phyloP scores from a whole-genome alignment of 1,139 yeast genomes.

The Ogataea hybrid region DNA sequence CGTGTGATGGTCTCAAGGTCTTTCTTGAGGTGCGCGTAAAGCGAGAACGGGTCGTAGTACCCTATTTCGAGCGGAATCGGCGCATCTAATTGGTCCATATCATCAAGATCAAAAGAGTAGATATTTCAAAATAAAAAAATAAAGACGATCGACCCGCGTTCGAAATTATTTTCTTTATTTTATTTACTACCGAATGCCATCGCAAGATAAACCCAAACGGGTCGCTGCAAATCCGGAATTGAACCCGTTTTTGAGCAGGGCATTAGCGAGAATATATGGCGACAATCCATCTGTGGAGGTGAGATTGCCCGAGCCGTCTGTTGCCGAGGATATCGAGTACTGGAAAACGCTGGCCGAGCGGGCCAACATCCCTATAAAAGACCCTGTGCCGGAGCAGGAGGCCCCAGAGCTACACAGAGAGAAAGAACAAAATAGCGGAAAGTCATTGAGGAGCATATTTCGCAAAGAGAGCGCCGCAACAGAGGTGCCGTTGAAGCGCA shows the following conservation, averaged over 20 bases:
- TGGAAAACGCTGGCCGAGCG: slow-evolving; percentile 28
- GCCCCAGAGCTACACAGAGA: not conserved
- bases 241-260: slow-evolving; percentile 22
- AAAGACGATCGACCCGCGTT: slow-evolving; percentile 6
- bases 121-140: not conserved
- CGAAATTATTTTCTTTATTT: slow-evolving; percentile 1
- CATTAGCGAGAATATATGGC: slow-evolving; percentile 21
- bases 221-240: slow-evolving; percentile 8
- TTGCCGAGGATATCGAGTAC: slow-evolving; percentile 21
- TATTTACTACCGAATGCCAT: not conserved
- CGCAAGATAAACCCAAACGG: slow-evolving; percentile 4
- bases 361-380: slow-evolving; percentile 25
- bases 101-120: slow-evolving; percentile 2
- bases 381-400: slow-evolving; percentile 1
- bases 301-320: slow-evolving; percentile 15
- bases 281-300: slow-evolving; percentile 18
- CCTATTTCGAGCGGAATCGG: slow-evolving; percentile 37
- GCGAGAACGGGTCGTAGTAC: slow-evolving; percentile 83
- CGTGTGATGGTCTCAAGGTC: slow-evolving; percentile 58
- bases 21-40: slow-evolving; percentile 50
- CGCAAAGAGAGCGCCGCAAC: not conserved
- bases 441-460: not conserved
- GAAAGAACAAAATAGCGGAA: not conserved
- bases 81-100: slow-evolving; percentile 5
- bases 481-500: not conserved